phyloP scores from a whole-genome alignment of 805 yeast genomes.

The Brettanomyces anomalus region DNA sequence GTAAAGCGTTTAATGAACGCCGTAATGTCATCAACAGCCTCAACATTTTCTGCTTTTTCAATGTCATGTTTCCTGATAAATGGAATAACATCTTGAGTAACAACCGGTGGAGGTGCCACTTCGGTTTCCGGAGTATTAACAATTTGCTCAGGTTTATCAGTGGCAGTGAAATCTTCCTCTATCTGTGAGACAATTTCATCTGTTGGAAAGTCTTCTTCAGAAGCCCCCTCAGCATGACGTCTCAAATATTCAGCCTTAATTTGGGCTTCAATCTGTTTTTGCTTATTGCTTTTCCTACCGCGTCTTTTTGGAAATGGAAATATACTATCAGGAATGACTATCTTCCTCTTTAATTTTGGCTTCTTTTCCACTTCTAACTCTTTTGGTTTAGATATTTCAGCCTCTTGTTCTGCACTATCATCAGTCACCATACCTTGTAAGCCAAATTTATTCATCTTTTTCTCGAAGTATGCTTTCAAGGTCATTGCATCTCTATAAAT shows the following conservation, averaged over 20 bases:
- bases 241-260: slow-evolving; percentile 7
- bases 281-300: slow-evolving; percentile 6
- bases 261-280: slow-evolving; percentile 3
- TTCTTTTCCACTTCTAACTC: not conserved
- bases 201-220: slow-evolving; percentile 2
- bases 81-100: slow-evolving; percentile 16
- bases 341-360: slow-evolving; percentile 6
- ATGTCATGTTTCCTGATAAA: slow-evolving; percentile 15
- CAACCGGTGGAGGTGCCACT: slow-evolving; percentile 15
- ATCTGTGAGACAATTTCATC: not conserved
- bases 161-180: not conserved
- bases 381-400: not conserved
- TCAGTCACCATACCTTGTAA: slow-evolving; percentile 13
- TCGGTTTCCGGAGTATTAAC: not conserved
- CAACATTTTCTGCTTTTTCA: slow-evolving; percentile 11
- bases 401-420: not conserved
- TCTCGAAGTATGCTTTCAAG: slow-evolving; percentile 44
- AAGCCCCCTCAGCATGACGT: slow-evolving; percentile 5
- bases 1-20: slow-evolving; percentile 30
- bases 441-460: slow-evolving; percentile 27
- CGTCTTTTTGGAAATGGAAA: slow-evolving; percentile 3
- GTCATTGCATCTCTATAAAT: slow-evolving; percentile 64
- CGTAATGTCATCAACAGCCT: slow-evolving; percentile 20
- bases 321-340: slow-evolving; percentile 3
- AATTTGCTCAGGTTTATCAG: not conserved